phyloP scores from a whole-genome alignment of 352 stramenopile species.

The Phytophthora foliorum region DNA sequence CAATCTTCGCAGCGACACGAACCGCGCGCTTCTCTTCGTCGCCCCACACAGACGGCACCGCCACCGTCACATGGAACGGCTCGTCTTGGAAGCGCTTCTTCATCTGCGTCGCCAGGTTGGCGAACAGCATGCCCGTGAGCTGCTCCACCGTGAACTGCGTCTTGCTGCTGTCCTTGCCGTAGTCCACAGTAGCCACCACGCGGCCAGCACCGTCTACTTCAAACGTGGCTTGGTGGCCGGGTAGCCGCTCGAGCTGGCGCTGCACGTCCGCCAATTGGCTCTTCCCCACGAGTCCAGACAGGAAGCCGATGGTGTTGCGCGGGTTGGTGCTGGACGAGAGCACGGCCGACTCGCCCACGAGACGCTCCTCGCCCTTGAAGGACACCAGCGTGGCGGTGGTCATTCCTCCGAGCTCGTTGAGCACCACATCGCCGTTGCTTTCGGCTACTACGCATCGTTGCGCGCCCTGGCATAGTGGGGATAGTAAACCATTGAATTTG shows the following conservation, averaged over 20 bases:
- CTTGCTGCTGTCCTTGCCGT: conserved; percentile 47
- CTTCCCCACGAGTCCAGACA: conserved; percentile 79
- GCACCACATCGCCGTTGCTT: conserved; percentile 80
- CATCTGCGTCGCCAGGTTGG: conserved; percentile 77
- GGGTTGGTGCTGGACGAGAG: conserved; percentile 88
- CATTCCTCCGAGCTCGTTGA: conserved; percentile 91
- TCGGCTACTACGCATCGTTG: conserved; percentile 83
- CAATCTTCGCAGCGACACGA: conserved; percentile 61
- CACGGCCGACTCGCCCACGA: conserved; percentile 89
- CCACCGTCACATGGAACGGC: conserved; percentile 68
- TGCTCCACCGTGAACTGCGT: conserved; percentile 78
- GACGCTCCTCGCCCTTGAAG: conserved; percentile 89
- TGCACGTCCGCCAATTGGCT: conserved; percentile 53
- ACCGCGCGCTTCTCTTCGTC: conserved; percentile 62
- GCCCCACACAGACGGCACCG: conserved; percentile 71
- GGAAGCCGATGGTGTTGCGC: conserved; percentile 78
- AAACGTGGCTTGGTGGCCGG: conserved; percentile 64
- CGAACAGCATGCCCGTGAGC: conserved; percentile 81
- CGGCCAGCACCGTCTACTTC: conserved; percentile 30
- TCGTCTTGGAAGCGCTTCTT: conserved; percentile 59
- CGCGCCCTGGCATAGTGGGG: conserved; percentile 54
- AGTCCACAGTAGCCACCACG: conserved; percentile 75
- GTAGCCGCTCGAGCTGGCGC: conserved; percentile 47
- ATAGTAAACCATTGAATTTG: conserved; percentile 13
- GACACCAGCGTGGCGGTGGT: conserved; percentile 88